Percentiles rank a stretch among this genome's conserved stretches.
Evolutionary conservation across 768 basidiomycete genomes (phyloP).

Genomic region (Termitomyces sp.): DNA sequence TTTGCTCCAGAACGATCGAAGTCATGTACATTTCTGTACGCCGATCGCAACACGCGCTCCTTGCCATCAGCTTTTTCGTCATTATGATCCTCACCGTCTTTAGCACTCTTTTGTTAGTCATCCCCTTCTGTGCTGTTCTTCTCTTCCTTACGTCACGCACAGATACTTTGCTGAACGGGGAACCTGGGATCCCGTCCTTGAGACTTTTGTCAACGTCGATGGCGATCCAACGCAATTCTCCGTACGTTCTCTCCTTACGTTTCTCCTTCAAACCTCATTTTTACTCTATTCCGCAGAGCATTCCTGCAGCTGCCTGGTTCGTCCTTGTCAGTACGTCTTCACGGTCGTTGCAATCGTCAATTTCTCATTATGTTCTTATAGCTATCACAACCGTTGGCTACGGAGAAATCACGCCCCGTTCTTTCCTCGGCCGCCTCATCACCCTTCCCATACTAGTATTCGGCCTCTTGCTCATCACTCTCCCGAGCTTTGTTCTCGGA

Average conservation of each 20-base stretch:
- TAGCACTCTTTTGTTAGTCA: conserved; percentile 73
- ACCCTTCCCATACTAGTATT: conserved; percentile 85
- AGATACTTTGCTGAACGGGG: conserved; percentile 91
- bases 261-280: neutral
- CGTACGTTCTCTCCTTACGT: conserved; percentile 33
- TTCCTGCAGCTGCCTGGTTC: conserved; percentile 58
- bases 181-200: conserved; percentile 78
- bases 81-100: conserved; percentile 84
- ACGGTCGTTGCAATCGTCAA: neutral
- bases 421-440: conserved; percentile 80
- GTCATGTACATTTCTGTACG: conserved; percentile 90
- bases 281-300: conserved; percentile 19
- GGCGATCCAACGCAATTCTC: conserved; percentile 80
- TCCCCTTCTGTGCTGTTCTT: neutral
- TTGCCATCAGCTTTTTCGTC: conserved; percentile 87
- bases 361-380: neutral
- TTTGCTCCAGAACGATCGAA: conserved; percentile 63
- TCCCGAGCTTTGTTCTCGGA: conserved; percentile 89
- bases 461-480: conserved; percentile 82
- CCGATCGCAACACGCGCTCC: conserved; percentile 79
- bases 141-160: neutral
- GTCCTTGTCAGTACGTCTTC: conserved; percentile 70
- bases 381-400: conserved; percentile 49
- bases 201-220: conserved; percentile 78
- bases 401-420: conserved; percentile 87